Conservation (phyloP, 2,329 filamentous ascomycete species). For the Elsinoe australis region DNA sequence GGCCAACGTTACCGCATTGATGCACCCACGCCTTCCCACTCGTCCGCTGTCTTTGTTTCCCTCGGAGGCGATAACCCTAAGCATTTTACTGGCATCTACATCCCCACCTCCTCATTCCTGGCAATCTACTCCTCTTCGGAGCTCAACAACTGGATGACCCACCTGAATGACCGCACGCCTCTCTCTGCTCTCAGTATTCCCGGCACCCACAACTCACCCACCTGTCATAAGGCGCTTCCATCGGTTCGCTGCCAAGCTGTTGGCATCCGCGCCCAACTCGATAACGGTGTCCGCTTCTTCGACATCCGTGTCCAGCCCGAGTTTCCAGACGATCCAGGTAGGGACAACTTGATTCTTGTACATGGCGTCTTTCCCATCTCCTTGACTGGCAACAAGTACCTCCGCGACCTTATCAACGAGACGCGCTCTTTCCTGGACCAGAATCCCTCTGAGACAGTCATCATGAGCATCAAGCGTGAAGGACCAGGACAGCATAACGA, state of each 20-base stretch:
- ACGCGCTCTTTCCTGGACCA: slow-evolving; percentile 63
- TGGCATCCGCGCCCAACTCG: slow-evolving; percentile 65
- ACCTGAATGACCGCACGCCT: slow-evolving; percentile 62
- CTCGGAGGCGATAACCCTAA: slow-evolving; percentile 30
- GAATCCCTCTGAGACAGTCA: slow-evolving; percentile 72
- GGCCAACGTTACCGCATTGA: slow-evolving; percentile 63
- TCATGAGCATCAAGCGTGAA: slow-evolving; percentile 86
- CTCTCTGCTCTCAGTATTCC: slow-evolving; percentile 81
- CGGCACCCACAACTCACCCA: slow-evolving; percentile 91
- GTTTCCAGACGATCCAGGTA: slow-evolving; percentile 46
- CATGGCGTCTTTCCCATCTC: slow-evolving; percentile 86
- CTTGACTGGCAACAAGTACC: slow-evolving; percentile 71
- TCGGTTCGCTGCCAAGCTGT: slow-evolving; percentile 91
- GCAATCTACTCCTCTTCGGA: slow-evolving; percentile 63
- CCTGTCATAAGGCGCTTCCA: slow-evolving; percentile 73
- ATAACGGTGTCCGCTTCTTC: slow-evolving; percentile 88
- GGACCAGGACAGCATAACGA: slow-evolving; percentile 75
- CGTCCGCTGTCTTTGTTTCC: slow-evolving; percentile 33
- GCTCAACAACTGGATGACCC: slow-evolving; percentile 71
- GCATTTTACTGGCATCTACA: slow-evolving; percentile 38
- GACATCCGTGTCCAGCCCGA: slow-evolving; percentile 75
- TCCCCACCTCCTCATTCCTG: slow-evolving; percentile 36
- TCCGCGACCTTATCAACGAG: slow-evolving; percentile 63
- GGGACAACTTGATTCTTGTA: slow-evolving; percentile 69
- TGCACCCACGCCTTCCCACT: slow-evolving; percentile 49